Conservation (phyloP, 306 rosid genomes). For the Lagenaria siceraria region DNA sequence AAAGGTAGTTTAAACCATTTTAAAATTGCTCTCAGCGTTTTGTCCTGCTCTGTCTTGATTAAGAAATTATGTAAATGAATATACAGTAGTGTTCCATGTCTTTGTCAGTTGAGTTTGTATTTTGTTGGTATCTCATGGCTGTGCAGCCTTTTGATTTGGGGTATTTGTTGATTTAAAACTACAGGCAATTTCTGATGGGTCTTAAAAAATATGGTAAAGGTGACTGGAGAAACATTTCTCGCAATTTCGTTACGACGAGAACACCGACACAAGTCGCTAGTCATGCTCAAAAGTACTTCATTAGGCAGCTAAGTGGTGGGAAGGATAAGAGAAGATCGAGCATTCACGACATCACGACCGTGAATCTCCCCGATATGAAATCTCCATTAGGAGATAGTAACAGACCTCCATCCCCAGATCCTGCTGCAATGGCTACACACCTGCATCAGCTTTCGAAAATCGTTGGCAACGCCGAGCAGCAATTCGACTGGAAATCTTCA, state of each 20-base stretch:
- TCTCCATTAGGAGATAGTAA: slow-evolving; percentile 27
- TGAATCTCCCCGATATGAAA: slow-evolving; percentile 41
- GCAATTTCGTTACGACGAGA: slow-evolving; percentile 72
- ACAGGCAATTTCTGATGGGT: slow-evolving; percentile 81
- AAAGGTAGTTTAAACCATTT: too few relatives aligned
- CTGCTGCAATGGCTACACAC: slow-evolving; percentile 15
- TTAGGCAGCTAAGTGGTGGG: slow-evolving; percentile 59
- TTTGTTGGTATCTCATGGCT: background rate
- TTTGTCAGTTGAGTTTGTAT: background rate
- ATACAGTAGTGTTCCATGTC: background rate
- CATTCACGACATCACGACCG: slow-evolving; percentile 83
- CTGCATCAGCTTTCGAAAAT: slow-evolving; percentile 24
- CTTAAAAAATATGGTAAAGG: slow-evolving; percentile 91
- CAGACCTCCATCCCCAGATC: slow-evolving; percentile 25
- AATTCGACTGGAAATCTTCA: slow-evolving; percentile 31
- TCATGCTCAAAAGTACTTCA: slow-evolving; percentile 89
- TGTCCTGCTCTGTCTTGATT: background rate
- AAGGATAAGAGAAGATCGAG: slow-evolving; percentile 90
- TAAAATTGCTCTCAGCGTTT: background rate
- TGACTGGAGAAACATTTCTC: slow-evolving; percentile 86
- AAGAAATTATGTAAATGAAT: background rate
- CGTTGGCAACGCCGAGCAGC: slow-evolving; percentile 27
- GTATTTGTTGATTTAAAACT: slow-evolving; percentile 7
- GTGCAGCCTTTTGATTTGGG: background rate
- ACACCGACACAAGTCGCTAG: slow-evolving; percentile 93